These are phyloP conservation scores for Cucurbita moschata DNA, from an alignment of 306 rosid genomes.

Conservation along the genomic window DNA sequence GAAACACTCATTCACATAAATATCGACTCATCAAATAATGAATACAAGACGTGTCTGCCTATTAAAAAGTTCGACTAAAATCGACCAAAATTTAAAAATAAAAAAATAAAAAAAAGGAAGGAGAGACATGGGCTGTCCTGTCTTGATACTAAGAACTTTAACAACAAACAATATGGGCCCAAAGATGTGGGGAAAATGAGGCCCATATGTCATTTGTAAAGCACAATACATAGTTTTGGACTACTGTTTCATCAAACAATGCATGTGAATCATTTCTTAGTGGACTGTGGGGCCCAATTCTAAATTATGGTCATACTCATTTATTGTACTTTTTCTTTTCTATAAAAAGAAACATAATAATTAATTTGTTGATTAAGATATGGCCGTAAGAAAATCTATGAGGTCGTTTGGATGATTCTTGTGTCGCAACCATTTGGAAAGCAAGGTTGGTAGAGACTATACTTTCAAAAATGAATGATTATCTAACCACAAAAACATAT, in stretches of 20 bases:
- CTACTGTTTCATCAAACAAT: not conserved
- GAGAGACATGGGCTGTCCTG: not conserved
- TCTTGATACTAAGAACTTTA: not conserved
- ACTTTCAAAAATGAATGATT: not conserved
- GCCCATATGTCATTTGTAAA: conserved; percentile 6
- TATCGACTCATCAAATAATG: not conserved
- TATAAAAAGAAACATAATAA: not conserved
- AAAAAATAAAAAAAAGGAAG: no score
- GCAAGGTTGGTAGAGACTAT: not conserved
- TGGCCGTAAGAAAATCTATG: not conserved
- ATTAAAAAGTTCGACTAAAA: not conserved
- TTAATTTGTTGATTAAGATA: not conserved
- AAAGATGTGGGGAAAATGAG: conserved; percentile 2
- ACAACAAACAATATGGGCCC: conserved; percentile 2
- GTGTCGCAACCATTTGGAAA: not conserved
- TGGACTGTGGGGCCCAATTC: conserved; percentile 1
- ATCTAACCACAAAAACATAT: not conserved
- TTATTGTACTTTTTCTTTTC: not conserved
- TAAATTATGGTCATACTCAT: not conserved
- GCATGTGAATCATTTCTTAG: not conserved
- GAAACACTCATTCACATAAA: not conserved
- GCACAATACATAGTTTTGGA: not conserved
- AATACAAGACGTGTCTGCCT: not conserved
- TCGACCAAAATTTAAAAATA: not conserved
- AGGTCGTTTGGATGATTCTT: not conserved